phyloP scores from a whole-genome alignment of 192 early-diverging fungal species.

The Linnemannia schmuckeri region DNA sequence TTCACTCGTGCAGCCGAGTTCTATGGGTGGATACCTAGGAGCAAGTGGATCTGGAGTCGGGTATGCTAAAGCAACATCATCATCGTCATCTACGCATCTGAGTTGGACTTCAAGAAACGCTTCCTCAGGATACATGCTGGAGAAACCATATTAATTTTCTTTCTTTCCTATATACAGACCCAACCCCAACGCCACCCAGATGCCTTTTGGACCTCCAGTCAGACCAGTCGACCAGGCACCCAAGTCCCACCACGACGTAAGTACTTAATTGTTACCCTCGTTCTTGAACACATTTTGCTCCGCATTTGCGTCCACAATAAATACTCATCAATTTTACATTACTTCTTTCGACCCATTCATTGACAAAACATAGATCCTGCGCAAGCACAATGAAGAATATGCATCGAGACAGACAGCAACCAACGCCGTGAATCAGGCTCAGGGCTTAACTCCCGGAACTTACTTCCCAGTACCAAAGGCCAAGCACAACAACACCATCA shows the following conservation, averaged over 20 bases:
- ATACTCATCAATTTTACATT: background rate
- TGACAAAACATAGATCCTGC: slow-evolving; percentile 23
- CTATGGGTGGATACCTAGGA: slow-evolving; percentile 35
- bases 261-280: background rate
- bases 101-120: no score
- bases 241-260: slow-evolving; percentile 53
- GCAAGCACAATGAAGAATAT: slow-evolving; percentile 45
- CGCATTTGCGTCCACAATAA: background rate
- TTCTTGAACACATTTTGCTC: background rate
- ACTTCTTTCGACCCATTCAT: background rate
- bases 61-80: background rate
- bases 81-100: background rate
- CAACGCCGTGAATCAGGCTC: slow-evolving; percentile 27
- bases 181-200: background rate
- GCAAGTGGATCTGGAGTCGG: background rate
- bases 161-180: slow-evolving; percentile 1
- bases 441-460: slow-evolving; percentile 23
- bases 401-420: slow-evolving; percentile 21
- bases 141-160: background rate
- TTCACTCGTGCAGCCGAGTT: slow-evolving; percentile 30
- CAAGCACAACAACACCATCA: slow-evolving; percentile 38
- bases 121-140: no score
- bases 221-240: slow-evolving; percentile 29
- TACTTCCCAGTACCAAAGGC: slow-evolving; percentile 21
- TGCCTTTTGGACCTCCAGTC: slow-evolving; percentile 45